Conservation (phyloP, 2,329 filamentous ascomycete genomes). For the Fusarium burgessii region DNA sequence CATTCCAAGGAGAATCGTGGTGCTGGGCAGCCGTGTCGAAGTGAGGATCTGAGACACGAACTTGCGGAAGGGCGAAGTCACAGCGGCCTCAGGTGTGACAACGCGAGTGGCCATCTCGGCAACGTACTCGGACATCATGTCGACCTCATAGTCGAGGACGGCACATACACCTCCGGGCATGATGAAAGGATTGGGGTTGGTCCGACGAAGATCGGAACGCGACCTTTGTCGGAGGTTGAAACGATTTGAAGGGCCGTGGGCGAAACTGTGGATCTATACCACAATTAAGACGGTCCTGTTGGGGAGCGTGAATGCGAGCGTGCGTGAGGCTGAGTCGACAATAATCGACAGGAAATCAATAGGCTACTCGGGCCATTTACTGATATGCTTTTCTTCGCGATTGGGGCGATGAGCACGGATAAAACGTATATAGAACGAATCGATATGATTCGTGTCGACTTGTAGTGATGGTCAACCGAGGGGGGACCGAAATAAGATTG, state of each 20-base stretch:
- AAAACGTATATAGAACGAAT: conserved; percentile 27
- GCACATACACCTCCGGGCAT: conserved; percentile 89
- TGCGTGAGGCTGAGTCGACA: conserved; percentile 24
- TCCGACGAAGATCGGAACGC: conserved; percentile 55
- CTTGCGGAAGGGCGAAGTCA: conserved; percentile 84
- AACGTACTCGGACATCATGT: conserved; percentile 95
- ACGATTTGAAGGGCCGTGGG: conserved; percentile 34
- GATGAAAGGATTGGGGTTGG: conserved; percentile 54
- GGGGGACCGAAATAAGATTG: conserved; percentile 12
- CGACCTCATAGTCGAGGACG: conserved; percentile 96
- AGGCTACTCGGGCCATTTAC: conserved; percentile 52
- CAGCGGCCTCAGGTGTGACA: conserved; percentile 62
- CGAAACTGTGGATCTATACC: conserved; percentile 26
- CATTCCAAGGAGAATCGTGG: conserved; percentile 90
- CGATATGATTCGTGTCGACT: conserved; percentile 12
- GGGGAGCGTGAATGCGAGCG: conserved; percentile 3
- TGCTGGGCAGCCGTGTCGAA: conserved; percentile 88
- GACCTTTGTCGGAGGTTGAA: conserved; percentile 54
- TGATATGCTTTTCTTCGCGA: conserved; percentile 26
- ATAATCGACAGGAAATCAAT: conserved; percentile 42
- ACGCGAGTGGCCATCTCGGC: conserved; percentile 82
- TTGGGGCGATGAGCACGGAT: conserved; percentile 36
- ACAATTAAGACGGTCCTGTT: conserved; percentile 32
- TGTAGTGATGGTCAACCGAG: conserved; percentile 8
- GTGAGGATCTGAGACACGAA: conserved; percentile 92